These are phyloP conservation scores for Cyclotella kingstonii DNA, from an alignment of 108 stramenopile genomes.

Conservation along the genomic window DNA sequence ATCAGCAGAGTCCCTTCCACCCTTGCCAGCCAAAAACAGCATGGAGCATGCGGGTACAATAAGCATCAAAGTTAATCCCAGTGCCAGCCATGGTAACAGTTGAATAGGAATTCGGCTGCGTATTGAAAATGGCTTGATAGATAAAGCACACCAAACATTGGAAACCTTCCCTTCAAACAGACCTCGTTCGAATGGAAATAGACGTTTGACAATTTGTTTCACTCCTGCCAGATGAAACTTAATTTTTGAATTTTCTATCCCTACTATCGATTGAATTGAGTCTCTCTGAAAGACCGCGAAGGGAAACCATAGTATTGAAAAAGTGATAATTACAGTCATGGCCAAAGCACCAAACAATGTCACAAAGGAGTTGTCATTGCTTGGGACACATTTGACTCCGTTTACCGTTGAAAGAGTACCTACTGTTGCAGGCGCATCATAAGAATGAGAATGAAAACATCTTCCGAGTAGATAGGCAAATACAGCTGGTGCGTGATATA, in stretches of 20 bases:
- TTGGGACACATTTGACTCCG: neutral
- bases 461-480: slow-evolving; percentile 84
- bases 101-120: slow-evolving; percentile 52
- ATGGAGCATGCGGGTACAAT: slow-evolving; percentile 51
- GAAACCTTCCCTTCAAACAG: slow-evolving; percentile 96
- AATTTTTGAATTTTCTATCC: slow-evolving; percentile 4
- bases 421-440: no score
- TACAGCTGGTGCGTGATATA: slow-evolving; percentile 93
- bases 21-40: slow-evolving; percentile 42
- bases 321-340: slow-evolving; percentile 64
- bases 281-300: slow-evolving; percentile 53
- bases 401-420: no score
- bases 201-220: slow-evolving; percentile 60
- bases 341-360: slow-evolving; percentile 58
- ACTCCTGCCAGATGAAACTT: slow-evolving; percentile 35
- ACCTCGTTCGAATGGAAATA: slow-evolving; percentile 92
- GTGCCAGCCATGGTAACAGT: slow-evolving; percentile 52
- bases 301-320: slow-evolving; percentile 76
- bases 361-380: neutral
- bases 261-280: no score
- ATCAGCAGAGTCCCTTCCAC: neutral
- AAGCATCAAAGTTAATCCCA: slow-evolving; percentile 49
- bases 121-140: slow-evolving; percentile 64
- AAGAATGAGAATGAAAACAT: slow-evolving; percentile 34
- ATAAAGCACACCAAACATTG: slow-evolving; percentile 89